Base-by-base conservation (phyloP, 495 filamentous ascomycete species). In the Daldinia bambusicola region DNA sequence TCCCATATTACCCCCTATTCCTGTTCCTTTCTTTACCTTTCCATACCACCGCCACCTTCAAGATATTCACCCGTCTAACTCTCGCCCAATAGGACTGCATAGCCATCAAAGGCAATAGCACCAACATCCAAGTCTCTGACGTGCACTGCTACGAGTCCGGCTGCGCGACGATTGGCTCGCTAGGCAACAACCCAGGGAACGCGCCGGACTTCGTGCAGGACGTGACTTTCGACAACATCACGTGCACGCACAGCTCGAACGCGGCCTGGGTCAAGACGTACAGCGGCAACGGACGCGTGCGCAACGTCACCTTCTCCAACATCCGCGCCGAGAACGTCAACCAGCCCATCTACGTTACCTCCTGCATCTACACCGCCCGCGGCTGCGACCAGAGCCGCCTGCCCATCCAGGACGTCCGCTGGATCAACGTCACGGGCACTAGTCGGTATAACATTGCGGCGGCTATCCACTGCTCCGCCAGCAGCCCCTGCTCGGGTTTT, bases 91-190 rank as follows among this genome's bases (percentile, higher is more conserved):
- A 85, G 37, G 89, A 91, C 75, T 89, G 89, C 32, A 80, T 90
- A 45, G 76, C 88, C 7, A 81, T 90, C 68, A 88, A 86, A 14
- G 89, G 87, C 52, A 86, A 90, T 72, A 88, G 87, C 56, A 83
- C 86, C 63, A 71, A 88, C 66, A 67, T 83, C 51, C 63, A 78
- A 32, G 78, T 80, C 22, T 66, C 56, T 41, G 80, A 83, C 70
- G 74, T 83, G 22, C 76, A 76, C 61, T 82, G 80, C 75, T 76
- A 80, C 70, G 78, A 80, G 65, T 81, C 80, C 0, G 81, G 78
- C 13, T 78, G 76, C 57, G 78, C 79, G 34, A 62, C 67, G 34
- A 73, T 81, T 64, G 77, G 80, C 16, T 79, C 76, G 16, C 70
- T 83, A 2, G 80, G 80, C 8, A 76, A 70, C 63, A 79, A 81